Evolutionary conservation across 2,329 filamentous ascomycete genomes (phyloP).

Genomic region (Calonectria montana): DNA sequence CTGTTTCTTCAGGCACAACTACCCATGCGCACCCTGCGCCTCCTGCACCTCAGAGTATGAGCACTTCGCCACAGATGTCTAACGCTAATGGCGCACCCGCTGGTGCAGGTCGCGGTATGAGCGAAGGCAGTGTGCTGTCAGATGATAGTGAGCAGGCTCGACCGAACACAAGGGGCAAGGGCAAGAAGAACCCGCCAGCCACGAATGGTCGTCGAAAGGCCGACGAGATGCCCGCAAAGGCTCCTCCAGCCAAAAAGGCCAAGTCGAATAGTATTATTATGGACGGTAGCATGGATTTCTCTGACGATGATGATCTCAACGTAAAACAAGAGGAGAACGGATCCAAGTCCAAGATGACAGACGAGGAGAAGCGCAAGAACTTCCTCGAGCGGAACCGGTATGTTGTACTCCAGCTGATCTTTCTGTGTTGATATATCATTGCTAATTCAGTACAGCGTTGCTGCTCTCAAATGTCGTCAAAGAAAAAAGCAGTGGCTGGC

Average conservation of each 20-base stretch:
- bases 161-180: constrained; percentile 72
- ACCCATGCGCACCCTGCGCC: constrained; percentile 62
- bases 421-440: background rate
- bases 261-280: constrained; percentile 57
- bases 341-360: constrained; percentile 53
- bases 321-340: constrained; percentile 39
- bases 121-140: constrained; percentile 77
- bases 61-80: constrained; percentile 64
- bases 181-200: constrained; percentile 71
- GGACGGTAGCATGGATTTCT: constrained; percentile 61
- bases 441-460: constrained; percentile 71
- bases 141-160: constrained; percentile 79
- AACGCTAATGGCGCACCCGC: constrained; percentile 60
- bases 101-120: constrained; percentile 65
- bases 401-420: constrained; percentile 43
- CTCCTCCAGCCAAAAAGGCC: constrained; percentile 74
- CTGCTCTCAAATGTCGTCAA: constrained; percentile 95
- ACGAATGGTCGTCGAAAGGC: constrained; percentile 82
- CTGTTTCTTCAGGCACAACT: constrained; percentile 57
- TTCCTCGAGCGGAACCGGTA: constrained; percentile 97
- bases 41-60: constrained; percentile 48
- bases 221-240: constrained; percentile 73
- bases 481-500: constrained; percentile 99
- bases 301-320: constrained; percentile 66
- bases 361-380: constrained; percentile 98